Base-by-base conservation (phyloP, 768 basidiomycete genomes). In the Hirschioporus abietinus region DNA sequence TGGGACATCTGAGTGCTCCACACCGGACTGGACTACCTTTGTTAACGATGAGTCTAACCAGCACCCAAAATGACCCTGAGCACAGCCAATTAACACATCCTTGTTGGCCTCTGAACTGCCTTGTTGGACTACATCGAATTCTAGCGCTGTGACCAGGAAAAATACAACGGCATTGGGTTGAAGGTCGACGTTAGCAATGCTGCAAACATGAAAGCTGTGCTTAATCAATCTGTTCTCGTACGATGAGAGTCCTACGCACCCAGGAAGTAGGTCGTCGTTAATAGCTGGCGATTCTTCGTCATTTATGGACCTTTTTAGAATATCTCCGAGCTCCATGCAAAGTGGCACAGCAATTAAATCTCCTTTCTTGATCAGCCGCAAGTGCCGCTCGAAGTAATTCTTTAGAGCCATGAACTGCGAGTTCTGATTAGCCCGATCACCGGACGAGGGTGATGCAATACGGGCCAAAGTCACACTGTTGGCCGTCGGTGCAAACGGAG, bases 61-160 rank as follows among this genome's bases (percentile, higher is more conserved):
- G 72, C 91, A 96, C 0, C 96, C 96, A 20, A 95, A 74, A 71
- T 92, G 87, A 5, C 91, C 92, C 23, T 83, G 75, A 0, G 83
- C 81, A 1, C 83, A 83, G 18, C 86, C 85, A 25, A 83, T 78
- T 69, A 86, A 84, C 7, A 84, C 74, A 68, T 88, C 86, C 24
- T 77, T 76, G 36, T 68, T 72, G 35, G 60, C 59, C 67, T 65
- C 73, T 58, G 69, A 74, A 52, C 66, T 69, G 35, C 76, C 75
- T 57, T 77, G 74, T n/a, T 73, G 71, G 7, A 86, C 74, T 0
- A 87, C 77, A 64, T 87, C 86, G 72, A 88, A 85, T 35, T 92
- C 90, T 35, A 97, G 76, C 65, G 90, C 85, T 17, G 92, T 91
- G 63, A 98, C 81, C 66, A 87, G 78, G 75, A 98, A 98, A 72